These are phyloP conservation scores for Sanghuangporus sanghuang DNA, from an alignment of 1,284 basidiomycete species.

Conservation along the genomic window DNA sequence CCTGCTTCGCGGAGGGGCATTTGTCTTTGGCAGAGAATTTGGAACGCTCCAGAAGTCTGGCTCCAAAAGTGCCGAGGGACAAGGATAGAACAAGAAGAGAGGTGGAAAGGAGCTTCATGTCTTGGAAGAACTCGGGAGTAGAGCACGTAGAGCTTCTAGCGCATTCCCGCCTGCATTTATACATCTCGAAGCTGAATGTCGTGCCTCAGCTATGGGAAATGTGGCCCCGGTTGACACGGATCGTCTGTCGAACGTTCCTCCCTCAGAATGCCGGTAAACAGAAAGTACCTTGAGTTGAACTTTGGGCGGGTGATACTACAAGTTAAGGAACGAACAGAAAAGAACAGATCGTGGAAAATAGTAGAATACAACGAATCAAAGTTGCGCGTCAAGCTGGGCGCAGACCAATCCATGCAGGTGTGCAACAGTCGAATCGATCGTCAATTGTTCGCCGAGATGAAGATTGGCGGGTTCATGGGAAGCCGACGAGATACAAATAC, in stretches of 20 bases:
- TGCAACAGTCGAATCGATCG: not conserved
- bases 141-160: not conserved
- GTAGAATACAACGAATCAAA: not conserved
- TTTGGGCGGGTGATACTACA: slow-evolving; percentile 4
- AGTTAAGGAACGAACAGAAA: not conserved
- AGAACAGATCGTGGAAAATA: not conserved
- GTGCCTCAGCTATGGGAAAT: not conserved
- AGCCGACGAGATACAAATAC: not conserved
- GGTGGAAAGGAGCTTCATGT: slow-evolving; percentile 13
- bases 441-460: not conserved
- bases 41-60: slow-evolving; percentile 10
- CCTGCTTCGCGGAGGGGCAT: slow-evolving; percentile 14
- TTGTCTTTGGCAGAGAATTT: slow-evolving; percentile 13
- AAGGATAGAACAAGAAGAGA: slow-evolving; percentile 9
- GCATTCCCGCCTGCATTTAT: not conserved
- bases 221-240: slow-evolving; percentile 1
- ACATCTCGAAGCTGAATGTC: not conserved
- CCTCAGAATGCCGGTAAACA: not conserved
- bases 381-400: not conserved
- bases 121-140: not conserved
- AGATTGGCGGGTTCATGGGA: not conserved
- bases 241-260: not conserved
- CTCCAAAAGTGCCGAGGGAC: slow-evolving; percentile 10
- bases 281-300: not conserved
- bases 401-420: not conserved